phyloP scores from a whole-genome alignment of 805 yeast species.

The Candida sonorensis region DNA sequence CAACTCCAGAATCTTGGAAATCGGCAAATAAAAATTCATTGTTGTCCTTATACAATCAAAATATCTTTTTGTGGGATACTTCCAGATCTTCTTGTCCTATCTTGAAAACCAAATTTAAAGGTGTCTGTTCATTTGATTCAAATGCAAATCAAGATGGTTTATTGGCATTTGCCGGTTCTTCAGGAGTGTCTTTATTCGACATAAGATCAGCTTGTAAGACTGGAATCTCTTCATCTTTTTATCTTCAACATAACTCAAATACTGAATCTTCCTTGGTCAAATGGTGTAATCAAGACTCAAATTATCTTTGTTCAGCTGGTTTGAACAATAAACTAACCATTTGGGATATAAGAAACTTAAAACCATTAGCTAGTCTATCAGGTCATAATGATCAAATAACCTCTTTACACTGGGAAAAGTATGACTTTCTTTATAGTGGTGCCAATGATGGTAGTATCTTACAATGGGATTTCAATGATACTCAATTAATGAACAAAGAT shows the following conservation, averaged over 20 bases:
- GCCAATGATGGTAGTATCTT: conserved; percentile 62
- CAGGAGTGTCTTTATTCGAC: conserved; percentile 73
- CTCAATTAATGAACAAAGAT: conserved; percentile 1
- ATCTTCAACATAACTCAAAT: conserved; percentile 32
- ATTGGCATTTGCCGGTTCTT: conserved; percentile 58
- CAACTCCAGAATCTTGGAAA: conserved; percentile 36
- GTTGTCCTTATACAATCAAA: conserved; percentile 58
- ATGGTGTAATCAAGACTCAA: conserved; percentile 60
- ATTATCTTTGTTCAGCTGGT: conserved; percentile 60
- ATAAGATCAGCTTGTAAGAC: conserved; percentile 40
- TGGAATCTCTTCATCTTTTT: conserved; percentile 27
- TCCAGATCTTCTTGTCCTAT: conserved; percentile 53
- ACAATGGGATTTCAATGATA: conserved; percentile 48
- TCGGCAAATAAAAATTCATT: conserved; percentile 39
- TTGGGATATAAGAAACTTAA: conserved; percentile 68
- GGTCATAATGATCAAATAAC: conserved; percentile 55
- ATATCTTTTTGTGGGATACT: conserved; percentile 73
- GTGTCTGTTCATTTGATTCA: conserved; percentile 45
- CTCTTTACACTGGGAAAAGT: conserved; percentile 50
- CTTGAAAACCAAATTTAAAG: conserved; percentile 43
- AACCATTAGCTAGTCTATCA: conserved; percentile 42
- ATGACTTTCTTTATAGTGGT: conserved; percentile 41
- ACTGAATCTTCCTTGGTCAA: conserved; percentile 37
- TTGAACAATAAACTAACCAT: conserved; percentile 45
- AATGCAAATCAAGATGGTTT: conserved; percentile 42